phyloP scores from a whole-genome alignment of 768 basidiomycete genomes.

The Holtermannia corniformis region DNA sequence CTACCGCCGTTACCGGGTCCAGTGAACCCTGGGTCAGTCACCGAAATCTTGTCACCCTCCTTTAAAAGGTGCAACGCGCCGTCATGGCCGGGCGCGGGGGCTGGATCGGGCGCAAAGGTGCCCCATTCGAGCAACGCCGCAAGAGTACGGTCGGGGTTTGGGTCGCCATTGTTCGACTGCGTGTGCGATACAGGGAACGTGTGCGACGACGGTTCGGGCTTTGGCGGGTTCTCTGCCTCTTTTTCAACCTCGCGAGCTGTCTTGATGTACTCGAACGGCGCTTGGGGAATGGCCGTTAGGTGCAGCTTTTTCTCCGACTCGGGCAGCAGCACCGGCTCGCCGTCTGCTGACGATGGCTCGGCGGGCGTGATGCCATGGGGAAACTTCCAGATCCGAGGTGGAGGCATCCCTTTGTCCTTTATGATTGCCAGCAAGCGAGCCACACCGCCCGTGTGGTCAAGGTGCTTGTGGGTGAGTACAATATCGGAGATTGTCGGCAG shows the following conservation, averaged over 20 bases:
- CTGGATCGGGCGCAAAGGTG: not conserved
- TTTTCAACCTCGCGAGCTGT: not conserved
- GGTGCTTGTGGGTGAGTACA: constrained; percentile 82
- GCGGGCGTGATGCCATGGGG: constrained; percentile 1
- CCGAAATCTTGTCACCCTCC: constrained; percentile 29
- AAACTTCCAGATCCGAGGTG: constrained; percentile 42
- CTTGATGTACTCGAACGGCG: not conserved
- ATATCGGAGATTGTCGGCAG: constrained; percentile 69
- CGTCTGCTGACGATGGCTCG: not conserved
- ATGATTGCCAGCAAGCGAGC: constrained; percentile 60
- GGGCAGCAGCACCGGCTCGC: not conserved
- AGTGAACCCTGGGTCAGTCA: constrained; percentile 30
- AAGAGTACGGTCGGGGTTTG: not conserved
- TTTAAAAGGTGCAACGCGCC: constrained; percentile 4
- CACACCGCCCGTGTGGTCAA: constrained; percentile 74
- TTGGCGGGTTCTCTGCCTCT: not conserved
- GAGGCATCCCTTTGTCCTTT: constrained; percentile 47
- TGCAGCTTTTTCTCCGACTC: not conserved
- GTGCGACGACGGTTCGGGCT: not conserved
- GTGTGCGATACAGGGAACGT: not conserved
- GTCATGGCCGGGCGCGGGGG: constrained; percentile 1
- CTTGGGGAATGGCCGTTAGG: not conserved
- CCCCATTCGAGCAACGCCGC: not conserved
- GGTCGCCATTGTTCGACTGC: not conserved
- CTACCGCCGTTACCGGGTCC: constrained; percentile 26